A percentile compares a stretch with the other conserved stretches of the same genome.
These are phyloP conservation scores for Ophiostoma sp. DNA, from an alignment of 2,329 filamentous ascomycete genomes.

Conservation along the genomic window DNA sequence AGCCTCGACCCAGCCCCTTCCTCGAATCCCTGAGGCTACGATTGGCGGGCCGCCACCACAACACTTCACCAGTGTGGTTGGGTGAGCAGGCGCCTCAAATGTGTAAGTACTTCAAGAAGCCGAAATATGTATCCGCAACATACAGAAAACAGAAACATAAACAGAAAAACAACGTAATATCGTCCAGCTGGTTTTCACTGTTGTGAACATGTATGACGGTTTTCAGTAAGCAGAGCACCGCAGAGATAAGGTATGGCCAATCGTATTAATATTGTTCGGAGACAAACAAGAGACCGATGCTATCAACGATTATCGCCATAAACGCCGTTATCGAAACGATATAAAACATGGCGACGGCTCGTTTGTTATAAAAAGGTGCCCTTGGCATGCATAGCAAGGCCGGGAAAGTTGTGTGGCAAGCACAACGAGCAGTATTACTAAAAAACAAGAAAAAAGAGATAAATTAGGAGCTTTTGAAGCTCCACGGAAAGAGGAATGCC, in stretches of 20 bases:
- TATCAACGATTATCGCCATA: not conserved
- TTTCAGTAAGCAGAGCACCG: not conserved
- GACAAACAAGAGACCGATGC: not conserved
- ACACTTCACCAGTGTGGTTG: not conserved
- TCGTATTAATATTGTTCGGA: not conserved
- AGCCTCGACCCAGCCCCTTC: not conserved
- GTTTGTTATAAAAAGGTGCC: not conserved
- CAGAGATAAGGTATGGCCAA: not conserved
- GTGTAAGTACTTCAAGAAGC: not conserved
- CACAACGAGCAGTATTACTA: no score
- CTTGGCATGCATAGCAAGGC: no score
- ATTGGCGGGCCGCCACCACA: not conserved
- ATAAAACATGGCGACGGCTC: not conserved
- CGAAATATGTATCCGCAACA: not conserved
- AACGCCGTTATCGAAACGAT: not conserved
- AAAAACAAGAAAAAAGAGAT: no score
- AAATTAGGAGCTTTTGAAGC: not conserved
- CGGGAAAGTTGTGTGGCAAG: no score
- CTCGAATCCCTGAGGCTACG: not conserved
- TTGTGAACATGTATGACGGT: not conserved
- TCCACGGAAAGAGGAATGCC: not conserved
- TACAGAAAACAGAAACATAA: not conserved
- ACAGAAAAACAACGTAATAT: not conserved
- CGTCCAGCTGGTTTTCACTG: not conserved
- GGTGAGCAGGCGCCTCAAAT: not conserved